Conservation (phyloP, 2,329 filamentous ascomycete species). For the Teratosphaeria viscida region DNA sequence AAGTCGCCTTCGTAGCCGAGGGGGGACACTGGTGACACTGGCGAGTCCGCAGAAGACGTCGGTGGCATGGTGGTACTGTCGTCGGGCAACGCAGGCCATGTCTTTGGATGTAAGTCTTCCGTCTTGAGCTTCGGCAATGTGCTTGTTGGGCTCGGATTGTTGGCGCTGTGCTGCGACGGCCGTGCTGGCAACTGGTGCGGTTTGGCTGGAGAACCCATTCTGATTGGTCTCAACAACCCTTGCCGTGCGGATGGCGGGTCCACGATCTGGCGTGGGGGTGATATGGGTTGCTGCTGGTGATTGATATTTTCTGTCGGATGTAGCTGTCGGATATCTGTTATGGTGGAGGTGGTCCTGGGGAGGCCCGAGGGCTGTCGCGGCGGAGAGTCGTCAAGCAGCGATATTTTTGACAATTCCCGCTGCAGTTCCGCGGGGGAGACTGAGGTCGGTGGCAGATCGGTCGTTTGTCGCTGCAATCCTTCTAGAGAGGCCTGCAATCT, state of each 20-base stretch:
- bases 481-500: conserved; percentile 1
- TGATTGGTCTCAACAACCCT: conserved; percentile 16
- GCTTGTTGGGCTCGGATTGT: conserved; percentile 2
- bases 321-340: neutral
- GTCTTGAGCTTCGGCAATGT: conserved; percentile 9
- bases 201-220: conserved; percentile 20
- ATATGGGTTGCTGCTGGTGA: neutral
- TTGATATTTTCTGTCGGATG: neutral
- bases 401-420: conserved; percentile 9
- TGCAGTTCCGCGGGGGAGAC: conserved; percentile 5
- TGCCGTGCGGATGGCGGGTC: conserved; percentile 4
- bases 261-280: neutral
- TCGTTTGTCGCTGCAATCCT: neutral
- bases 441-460: neutral
- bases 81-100: neutral
- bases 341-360: conserved; percentile 1
- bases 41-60: neutral
- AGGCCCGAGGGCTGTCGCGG: neutral
- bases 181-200: conserved; percentile 13
- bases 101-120: neutral
- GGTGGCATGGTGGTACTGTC: neutral
- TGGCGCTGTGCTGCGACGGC: conserved; percentile 10
- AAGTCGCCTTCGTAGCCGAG: neutral
- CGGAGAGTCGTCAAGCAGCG: conserved; percentile 5
- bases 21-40: conserved; percentile 4